Base-by-base conservation (phyloP, 768 basidiomycete genomes). In the Auriscalpium vulgare region DNA sequence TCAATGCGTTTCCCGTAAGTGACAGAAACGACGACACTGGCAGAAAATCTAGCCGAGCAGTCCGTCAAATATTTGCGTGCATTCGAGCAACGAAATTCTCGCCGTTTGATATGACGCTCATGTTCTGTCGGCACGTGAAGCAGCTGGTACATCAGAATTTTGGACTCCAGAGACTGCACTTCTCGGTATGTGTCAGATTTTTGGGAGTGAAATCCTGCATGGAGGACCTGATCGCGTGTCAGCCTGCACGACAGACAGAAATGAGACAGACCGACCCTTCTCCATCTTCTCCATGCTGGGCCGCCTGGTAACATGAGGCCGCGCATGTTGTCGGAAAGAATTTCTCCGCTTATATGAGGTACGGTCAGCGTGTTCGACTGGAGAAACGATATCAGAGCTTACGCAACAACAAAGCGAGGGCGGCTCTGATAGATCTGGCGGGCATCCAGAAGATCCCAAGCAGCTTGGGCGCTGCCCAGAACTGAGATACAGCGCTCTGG, bases 141-240 rank as follows among this genome's bases (percentile, higher is more conserved):
- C 37, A 79, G 62, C 47, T 80, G 70, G 19, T 72, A 66, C 59
- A 80, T 59, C 13, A 74, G 64, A 9, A 78, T 62, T 47, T 74
- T 75, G 1, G 76, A 77, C 62, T 79, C 79, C 4, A 78, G 63
- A 16, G 74, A 74, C 55, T 80, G 78, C 16, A 79, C 72, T 1
- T 74, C 73, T 36, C 69, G 69, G 58, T 79, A 80, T 9, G 67
- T 72, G 35, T 74, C 73, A 8, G 76, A 68, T 49, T 70, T 73
- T 36, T 73, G 67, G 14, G 67, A 64, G 51, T 77, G 74, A 56
- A 78, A 76, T 1, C 74, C 74, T 13, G 65, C 62, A 58, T 79
- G 78, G 40, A 78, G 69, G 23, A 78, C 68, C 76, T 77, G 23
- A 4, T 36, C 13, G 10, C 6, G 17, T 1, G 17, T 19, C 7